Base-by-base conservation (phyloP, 2,329 filamentous ascomycete genomes). In the Cylindrodendrum hubeiense region DNA sequence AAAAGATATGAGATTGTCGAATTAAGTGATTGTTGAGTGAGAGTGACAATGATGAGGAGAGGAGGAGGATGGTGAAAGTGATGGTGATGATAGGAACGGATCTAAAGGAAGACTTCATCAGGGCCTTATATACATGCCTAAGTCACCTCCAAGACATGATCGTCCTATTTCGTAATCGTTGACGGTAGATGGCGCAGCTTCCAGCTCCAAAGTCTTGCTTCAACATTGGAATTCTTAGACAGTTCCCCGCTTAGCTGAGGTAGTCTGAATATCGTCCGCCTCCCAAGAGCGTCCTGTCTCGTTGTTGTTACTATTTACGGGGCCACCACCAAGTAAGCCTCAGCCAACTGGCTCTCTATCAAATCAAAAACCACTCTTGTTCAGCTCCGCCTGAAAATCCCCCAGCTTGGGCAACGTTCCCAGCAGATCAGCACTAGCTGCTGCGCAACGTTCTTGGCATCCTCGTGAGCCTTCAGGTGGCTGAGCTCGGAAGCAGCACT, bases 1-100 rank as follows among this genome's bases (percentile, higher is more conserved):
- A 57, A 13, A 43, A 21, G 24, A 7, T 60, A 37, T 39, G 26
- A 17, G 51, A 62, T 28, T 17, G 63, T 51, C 41, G 47, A 39
- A n/a, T n/a, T 39, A 21, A 24, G 30, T 22, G 19, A n/a, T 52
- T 52, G 13, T 52, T 34, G 21, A 26, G 30, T 37, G 50, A 39
- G 22, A 44, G 24, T 30, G n/a, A 21, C 30, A 15, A 17, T 55
- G 26, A 30, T 21, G n/a, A 30, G 24, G 12, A 13, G 8, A 15
- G 28, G 6, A 50, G n/a, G 13, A 33, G 28, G 19, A 8, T 49
- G 24, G 13, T 49, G 46, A 28, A 19, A 12, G 28, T 33, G 26
- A 15, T 50, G 47, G 26, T 50, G 47, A 21, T 50, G 28, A 21
- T 39, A n/a, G 37, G n/a, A 50, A 50, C 13, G 3, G 12, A 21